Conservation (phyloP, 768 basidiomycete genomes). For the Lepiota venenata region DNA sequence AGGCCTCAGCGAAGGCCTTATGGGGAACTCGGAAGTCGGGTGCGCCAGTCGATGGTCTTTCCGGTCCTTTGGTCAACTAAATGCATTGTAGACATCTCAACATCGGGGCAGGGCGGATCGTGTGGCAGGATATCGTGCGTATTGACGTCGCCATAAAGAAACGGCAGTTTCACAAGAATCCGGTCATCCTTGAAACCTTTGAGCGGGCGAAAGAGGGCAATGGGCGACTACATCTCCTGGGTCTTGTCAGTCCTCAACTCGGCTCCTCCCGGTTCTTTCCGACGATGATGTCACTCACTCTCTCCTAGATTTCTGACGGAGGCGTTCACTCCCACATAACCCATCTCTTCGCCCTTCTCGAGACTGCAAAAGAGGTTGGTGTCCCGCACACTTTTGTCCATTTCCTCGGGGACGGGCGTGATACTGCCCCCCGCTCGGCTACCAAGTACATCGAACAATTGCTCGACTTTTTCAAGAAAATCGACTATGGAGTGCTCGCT, state of each 20-base stretch:
- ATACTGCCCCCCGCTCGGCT: conserved; percentile 87
- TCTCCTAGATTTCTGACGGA: conserved; percentile 78
- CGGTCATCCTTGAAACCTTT: conserved; percentile 66
- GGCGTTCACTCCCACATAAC: conserved; percentile 96
- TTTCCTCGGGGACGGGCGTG: conserved; percentile 93
- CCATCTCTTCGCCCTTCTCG: conserved; percentile 87
- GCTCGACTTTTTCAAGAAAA: conserved; percentile 71
- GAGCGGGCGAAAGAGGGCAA: conserved; percentile 78
- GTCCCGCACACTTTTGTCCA: conserved; percentile 88
- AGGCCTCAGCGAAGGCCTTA: conserved; percentile 88
- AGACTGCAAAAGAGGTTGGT: conserved; percentile 81
- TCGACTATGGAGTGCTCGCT: conserved; percentile 76
- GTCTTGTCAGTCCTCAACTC: conserved; percentile 53
- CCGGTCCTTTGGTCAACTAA: neutral
- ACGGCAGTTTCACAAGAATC: conserved; percentile 77
- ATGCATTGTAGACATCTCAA: conserved; percentile 73
- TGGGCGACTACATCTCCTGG: conserved; percentile 85
- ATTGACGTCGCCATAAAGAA: conserved; percentile 94
- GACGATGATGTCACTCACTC: neutral
- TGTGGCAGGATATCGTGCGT: conserved; percentile 97
- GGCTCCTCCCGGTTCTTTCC: neutral
- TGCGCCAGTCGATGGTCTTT: conserved; percentile 35
- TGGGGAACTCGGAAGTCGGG: conserved; percentile 99
- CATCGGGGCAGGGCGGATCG: conserved; percentile 91
- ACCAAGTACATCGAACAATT: conserved; percentile 75